phyloP scores from a whole-genome alignment of 495 filamentous ascomycete genomes.

The Aspergillus olivimuriae region DNA sequence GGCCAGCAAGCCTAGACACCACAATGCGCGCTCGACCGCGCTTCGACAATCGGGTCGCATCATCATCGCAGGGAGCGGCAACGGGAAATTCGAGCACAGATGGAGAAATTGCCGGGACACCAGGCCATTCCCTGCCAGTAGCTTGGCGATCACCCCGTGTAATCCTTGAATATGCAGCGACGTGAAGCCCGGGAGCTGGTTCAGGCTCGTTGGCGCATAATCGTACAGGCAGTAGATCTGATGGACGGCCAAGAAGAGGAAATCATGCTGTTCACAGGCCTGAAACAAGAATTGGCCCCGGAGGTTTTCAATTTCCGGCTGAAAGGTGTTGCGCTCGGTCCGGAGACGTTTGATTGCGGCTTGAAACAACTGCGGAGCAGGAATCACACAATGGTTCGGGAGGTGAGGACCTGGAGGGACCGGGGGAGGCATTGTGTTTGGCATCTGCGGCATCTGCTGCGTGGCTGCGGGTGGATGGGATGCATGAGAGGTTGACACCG shows the following conservation, averaged over 20 bases:
- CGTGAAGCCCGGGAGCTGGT: conserved; percentile 20
- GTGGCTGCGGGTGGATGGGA: too few species aligned
- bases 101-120: conserved; percentile 29
- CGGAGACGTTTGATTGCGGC: neutral
- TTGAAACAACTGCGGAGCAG: too few species aligned
- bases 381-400: too few species aligned
- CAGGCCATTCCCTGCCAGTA: conserved; percentile 30
- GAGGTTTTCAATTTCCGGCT: conserved; percentile 37
- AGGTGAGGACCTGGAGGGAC: too few species aligned
- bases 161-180: too few species aligned
- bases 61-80: conserved; percentile 21
- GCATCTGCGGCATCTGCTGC: too few species aligned
- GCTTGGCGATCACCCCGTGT: too few species aligned
- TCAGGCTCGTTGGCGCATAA: conserved; percentile 10
- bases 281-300: conserved; percentile 50
- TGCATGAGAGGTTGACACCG: too few species aligned
- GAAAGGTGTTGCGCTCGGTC: too few species aligned
- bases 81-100: conserved; percentile 52
- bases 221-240: conserved; percentile 58
- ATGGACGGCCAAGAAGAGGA: conserved; percentile 61
- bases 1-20: conserved; percentile 31
- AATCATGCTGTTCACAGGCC: conserved; percentile 51
- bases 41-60: conserved; percentile 15
- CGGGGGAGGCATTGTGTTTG: too few species aligned
- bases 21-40: conserved; percentile 21